Evolutionary conservation across 805 yeast species (phyloP), one percentile per base, ranked within the genome.

Genomic region (Yarrowia divulgata): DNA sequence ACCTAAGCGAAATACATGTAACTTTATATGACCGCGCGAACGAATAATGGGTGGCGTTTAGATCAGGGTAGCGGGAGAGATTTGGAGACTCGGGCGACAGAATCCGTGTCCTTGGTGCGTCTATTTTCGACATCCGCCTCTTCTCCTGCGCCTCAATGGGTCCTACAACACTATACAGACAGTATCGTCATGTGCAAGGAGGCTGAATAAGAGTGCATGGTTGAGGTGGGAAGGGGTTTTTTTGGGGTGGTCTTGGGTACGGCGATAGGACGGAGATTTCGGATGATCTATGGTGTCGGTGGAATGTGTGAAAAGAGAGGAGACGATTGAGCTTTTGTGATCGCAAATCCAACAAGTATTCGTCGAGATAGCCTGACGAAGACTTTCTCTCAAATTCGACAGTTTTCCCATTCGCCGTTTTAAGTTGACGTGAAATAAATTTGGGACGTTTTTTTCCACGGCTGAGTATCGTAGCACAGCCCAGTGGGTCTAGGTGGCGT

Each of bases 391-490:
- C 29, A 23, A 4, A 23, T 23, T 23, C 29, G 29, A 23, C 29
- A 2, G 2, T 23, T 4, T 4, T 23, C 29, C 29, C 29, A 23
- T 23, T 23, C 29, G 29, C 29, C n/a, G 19, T 8, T 37, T 54
- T 37, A 54, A 13, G 60, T 54, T 54, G 60, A 54, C 45, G 39
- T 39, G 60, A 54, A 54, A 54, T 54, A 23, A 23, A 23, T 54
- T 54, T 19, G 45, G 35, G 19, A 23, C 29, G n/a, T 7, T 16
- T 18, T n/a, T 13, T 23, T 23, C 29, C 19, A 35, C 43, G 18
- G 19, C 23, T 8, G 12, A 35, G 42, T 35, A n/a, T n/a, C n/a
- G n/a, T n/a, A 52, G 60, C 60, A 54, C 19, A 37, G 60, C 60
- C 60, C 45, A 4, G 45, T 37, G 13, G 32, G 18, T 2, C 29